Base-by-base conservation (phyloP, 73 alveolate genomes). In the Paramecium bursaria region DNA sequence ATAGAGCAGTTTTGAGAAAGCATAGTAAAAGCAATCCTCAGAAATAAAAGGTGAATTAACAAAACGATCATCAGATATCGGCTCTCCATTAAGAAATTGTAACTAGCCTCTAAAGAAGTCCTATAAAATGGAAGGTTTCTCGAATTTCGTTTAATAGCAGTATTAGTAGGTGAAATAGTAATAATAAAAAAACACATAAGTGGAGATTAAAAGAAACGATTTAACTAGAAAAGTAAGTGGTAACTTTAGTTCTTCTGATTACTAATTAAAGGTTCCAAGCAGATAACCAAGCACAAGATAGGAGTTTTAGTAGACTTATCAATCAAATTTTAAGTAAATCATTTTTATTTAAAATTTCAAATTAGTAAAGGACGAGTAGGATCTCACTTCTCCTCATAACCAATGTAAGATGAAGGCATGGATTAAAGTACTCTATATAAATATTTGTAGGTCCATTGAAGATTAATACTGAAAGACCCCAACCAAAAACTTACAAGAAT, bases 311-410 rank as follows among this genome's bases (percentile, higher is more conserved):
- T 67, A 31, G 44, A 25, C 53, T 35, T 35, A 67, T 39, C 35
- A 67, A 67, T 35, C 44, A 3, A 67, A 67, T 42, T 67, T 67
- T 35, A 67, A 67, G 7, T 67, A 67, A 39, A 39, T 39, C 5
- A 39, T 7, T 39, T 39, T 67, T 35, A 67, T 67, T 67, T 67
- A 31, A 39, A 39, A 44, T 35, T 30, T 67, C 44, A 13, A n/a
- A n/a, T n/a, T 57, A 67, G 82, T 39, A 67, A 47, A 39, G 44
- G 42, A 22, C 33, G 82, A 42, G 82, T 67, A 3, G 82, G n/a
- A n/a, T n/a, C n/a, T n/a, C n/a, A n/a, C n/a, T n/a, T n/a, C n/a
- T n/a, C 82, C 55, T 67, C 82, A 19, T 42, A 67, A 67, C 15
- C 44, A 15, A 21, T 39, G 27, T 30, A 67, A 42, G 33, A 67